A percentile compares a stretch with the other conserved stretches of the same genome.
phyloP scores from a whole-genome alignment of 2,329 filamentous ascomycete genomes.

The Niveomyces coronatus region DNA sequence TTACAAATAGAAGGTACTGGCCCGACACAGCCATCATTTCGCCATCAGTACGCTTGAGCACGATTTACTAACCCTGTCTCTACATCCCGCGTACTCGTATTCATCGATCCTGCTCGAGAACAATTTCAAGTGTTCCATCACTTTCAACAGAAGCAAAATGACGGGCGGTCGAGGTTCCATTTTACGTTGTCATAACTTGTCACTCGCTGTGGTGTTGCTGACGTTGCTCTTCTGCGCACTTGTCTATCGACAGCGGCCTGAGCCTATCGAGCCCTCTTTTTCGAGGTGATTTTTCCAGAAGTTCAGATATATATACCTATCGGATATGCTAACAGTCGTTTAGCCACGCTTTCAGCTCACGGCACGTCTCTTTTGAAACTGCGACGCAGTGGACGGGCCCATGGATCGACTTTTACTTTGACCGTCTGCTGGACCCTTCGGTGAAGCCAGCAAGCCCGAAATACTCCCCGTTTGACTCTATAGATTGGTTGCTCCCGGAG shows the following conservation, averaged over 20 bases:
- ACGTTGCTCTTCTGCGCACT: neutral
- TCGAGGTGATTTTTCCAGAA: neutral
- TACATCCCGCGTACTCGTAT: too few relatives aligned
- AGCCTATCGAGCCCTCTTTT: neutral
- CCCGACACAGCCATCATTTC: too few relatives aligned
- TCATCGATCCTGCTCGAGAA: too few relatives aligned
- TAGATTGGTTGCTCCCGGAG: constrained; percentile 21
- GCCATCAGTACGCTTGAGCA: neutral
- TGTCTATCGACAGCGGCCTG: neutral
- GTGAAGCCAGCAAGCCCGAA: constrained; percentile 16
- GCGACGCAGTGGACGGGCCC: constrained; percentile 14
- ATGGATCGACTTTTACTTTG: constrained; percentile 22
- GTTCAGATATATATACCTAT: neutral
- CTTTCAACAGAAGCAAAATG: too few relatives aligned
- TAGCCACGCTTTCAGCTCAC: neutral
- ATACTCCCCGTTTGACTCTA: constrained; percentile 24
- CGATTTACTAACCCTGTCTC: neutral
- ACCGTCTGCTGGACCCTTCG: constrained; percentile 22
- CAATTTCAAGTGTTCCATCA: too few relatives aligned
- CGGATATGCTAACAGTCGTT: neutral
- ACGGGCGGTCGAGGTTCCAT: neutral
- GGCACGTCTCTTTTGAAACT: neutral
- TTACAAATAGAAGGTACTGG: too few relatives aligned
- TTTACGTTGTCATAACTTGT: neutral
- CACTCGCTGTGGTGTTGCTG: neutral